phyloP scores from a whole-genome alignment of 1,284 basidiomycete species.

The Ceratorhiza oryzae-sativae region DNA sequence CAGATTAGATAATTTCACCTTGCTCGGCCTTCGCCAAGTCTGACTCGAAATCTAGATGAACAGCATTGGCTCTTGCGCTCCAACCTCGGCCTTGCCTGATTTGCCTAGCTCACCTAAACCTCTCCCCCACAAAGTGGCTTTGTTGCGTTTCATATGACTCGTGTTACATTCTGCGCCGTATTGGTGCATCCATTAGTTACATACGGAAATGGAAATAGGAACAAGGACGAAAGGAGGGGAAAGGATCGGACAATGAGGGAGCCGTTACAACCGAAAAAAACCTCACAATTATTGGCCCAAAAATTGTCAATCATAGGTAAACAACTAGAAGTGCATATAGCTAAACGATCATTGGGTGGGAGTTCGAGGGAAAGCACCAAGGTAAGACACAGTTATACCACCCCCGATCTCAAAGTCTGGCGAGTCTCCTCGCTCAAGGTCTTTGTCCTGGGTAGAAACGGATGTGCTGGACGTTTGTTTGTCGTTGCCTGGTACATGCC shows the following conservation, averaged over 20 bases:
- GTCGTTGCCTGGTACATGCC: background rate
- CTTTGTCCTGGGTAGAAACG: background rate
- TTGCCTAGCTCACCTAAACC: background rate
- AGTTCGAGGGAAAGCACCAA: constrained; percentile 3
- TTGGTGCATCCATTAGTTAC: too few relatives aligned
- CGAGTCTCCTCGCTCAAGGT: constrained; percentile 9
- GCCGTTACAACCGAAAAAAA: background rate
- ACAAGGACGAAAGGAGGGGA: too few relatives aligned
- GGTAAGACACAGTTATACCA: constrained; percentile 8
- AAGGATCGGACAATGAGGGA: too few relatives aligned
- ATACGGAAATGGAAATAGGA: too few relatives aligned
- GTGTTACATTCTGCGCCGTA: too few relatives aligned
- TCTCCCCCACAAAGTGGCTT: too few relatives aligned
- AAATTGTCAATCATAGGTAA: background rate
- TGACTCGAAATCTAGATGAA: background rate
- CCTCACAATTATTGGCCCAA: background rate
- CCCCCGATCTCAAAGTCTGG: background rate
- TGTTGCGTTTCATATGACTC: too few relatives aligned
- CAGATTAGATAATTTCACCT: background rate
- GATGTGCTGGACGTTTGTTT: background rate
- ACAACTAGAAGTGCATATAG: background rate
- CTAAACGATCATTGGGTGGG: background rate
- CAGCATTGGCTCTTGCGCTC: background rate
- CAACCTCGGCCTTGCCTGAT: background rate
- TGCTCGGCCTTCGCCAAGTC: background rate